Evolutionary conservation across 306 rosid species (phyloP), one percentile per base, ranked within the genome.

Genomic region (Prosopis cineraria): DNA sequence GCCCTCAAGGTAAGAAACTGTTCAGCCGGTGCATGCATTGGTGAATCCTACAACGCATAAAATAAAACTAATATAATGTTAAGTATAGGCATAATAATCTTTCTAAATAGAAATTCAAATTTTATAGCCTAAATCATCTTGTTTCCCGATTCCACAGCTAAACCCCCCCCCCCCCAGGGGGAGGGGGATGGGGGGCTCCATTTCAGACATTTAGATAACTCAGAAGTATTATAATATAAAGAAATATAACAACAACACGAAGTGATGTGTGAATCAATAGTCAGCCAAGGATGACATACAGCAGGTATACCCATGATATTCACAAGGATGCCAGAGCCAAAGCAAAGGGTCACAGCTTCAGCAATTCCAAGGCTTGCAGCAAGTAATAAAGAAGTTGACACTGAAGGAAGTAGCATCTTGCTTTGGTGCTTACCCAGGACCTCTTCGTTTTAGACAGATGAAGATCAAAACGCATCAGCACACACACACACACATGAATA

Each of bases 271-370:
- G 62, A 73, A 73, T 48, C 30, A 79, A 68, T 41, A 72, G 74
- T 78, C 77, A 79, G 91, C 78, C 44, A 81, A 68, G 86, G 60
- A 77, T 81, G 92, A 92, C 98, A 85, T 95, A 95, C 98, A 79
- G 82, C 87, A 60, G 89, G 86, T 92, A 95, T 87, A 83, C 98
- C 98, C 96, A 95, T 88, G 91, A 85, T 85, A 90, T 90, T 83
- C 91, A 91, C 85, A 44, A 92, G 80, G 76, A 84, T 47, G 74
- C 97, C 93, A 48, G 98, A 88, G 73, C 98, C 93, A 58, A 95
- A 74, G 68, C 71, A 89, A 70, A 95, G 97, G 8, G 84, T 90
- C 73, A 91, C 77, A 63, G 96, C 87, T 86, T 95, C 98, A 77
- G 88, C 97, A 83, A 95, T 79, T 64, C 98, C 98, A 83, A 95